Base-by-base conservation (phyloP, 805 yeast genomes). In the Diddensiella santjacobensis region DNA sequence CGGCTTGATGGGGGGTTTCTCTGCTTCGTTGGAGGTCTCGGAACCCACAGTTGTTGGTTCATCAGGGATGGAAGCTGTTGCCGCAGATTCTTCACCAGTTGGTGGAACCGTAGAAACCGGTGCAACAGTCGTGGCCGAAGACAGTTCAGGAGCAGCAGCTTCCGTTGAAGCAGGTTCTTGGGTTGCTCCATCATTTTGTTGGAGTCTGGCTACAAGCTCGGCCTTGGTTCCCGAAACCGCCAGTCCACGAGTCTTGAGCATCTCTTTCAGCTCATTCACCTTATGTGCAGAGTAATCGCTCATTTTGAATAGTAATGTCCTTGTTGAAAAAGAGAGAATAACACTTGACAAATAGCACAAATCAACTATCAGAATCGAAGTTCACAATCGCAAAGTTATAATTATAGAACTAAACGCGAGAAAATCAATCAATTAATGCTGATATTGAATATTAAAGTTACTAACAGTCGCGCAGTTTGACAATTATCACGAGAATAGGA, bases 221-320 rank as follows among this genome's bases (percentile, higher is more conserved):
- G 84, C 81, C 66, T 91, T 91, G 58, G 87, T 81, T 19, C 98
- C 98, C 35, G 79, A 78, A 2, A 70, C 71, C 2, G 93, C 65
- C 44, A 91, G 75, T 1, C 83, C 84, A 52, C 81, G 80, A 19
- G 74, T 67, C 58, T 83, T 83, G 58, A 91, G 75, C 48, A 78
- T 60, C 53, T 85, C 96, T 64, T 87, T 90, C 66, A 91, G 75
- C 71, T 89, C 96, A 17, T 83, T 81, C 44, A 89, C 96, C 46
- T 69, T 69, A 44, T 45, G 35, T 19, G 47, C 31, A 15, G 57
- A 18, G 41, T 57, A 58, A 24, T 50, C 58, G 20, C 54, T 30
- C 62, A 58, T 58, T 50, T n/a, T n/a, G n/a, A n/a, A n/a, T n/a
- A n/a, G n/a, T n/a, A n/a, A n/a, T n/a, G n/a, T n/a, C n/a, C n/a